These are phyloP conservation scores for Raphanus sativus DNA, from an alignment of 345 rosid species.

Conservation along the genomic window DNA sequence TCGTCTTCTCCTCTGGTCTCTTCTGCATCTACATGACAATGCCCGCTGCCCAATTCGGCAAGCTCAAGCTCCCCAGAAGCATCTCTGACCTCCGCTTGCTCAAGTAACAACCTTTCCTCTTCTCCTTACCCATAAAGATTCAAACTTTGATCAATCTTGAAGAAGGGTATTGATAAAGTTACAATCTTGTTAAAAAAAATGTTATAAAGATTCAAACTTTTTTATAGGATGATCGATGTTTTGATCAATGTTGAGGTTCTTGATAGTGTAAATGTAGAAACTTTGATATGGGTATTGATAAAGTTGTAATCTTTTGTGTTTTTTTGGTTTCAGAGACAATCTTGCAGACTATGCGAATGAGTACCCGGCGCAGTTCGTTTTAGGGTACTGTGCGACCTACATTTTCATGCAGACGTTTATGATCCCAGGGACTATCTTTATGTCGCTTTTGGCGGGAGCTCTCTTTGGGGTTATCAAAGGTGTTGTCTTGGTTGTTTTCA, in stretches of 20 bases:
- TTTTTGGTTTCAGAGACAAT: constrained; percentile 58
- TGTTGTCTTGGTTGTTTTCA: constrained; percentile 81
- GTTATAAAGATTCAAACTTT: neutral
- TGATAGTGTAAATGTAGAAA: neutral
- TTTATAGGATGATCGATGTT: neutral
- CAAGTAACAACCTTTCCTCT: constrained; percentile 47
- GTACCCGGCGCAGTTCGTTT: constrained; percentile 74
- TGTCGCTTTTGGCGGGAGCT: constrained; percentile 98
- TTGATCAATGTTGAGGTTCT: neutral
- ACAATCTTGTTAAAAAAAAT: neutral
- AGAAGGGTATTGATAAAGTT: neutral
- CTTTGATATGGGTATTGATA: neutral
- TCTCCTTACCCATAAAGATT: neutral
- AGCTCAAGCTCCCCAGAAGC: constrained; percentile 85
- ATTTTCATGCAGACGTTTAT: constrained; percentile 99
- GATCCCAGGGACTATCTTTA: constrained; percentile 99
- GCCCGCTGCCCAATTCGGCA: constrained; percentile 82
- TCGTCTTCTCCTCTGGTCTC: constrained; percentile 66
- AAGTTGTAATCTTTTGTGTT: neutral
- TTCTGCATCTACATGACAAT: constrained; percentile 73
- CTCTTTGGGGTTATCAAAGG: constrained; percentile 91
- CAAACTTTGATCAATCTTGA: neutral
- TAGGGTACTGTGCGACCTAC: constrained; percentile 94
- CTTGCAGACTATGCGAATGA: constrained; percentile 73
- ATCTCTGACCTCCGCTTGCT: constrained; percentile 87